Evolutionary conservation across 768 basidiomycete species (phyloP).

Genomic region (Russula olivacea): DNA sequence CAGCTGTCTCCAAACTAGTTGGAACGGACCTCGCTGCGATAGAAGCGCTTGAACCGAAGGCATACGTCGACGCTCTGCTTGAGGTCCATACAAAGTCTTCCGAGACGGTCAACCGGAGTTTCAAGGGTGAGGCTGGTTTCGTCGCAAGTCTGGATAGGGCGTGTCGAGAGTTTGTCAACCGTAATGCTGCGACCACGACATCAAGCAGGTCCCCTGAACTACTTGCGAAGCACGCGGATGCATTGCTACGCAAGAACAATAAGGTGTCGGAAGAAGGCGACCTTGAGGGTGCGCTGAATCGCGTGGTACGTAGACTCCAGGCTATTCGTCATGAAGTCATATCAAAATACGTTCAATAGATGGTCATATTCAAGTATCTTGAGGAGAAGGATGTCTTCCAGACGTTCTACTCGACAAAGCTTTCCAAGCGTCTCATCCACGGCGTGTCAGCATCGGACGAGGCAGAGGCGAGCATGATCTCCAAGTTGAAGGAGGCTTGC

Average conservation of each 20-base stretch:
- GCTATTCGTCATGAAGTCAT: background rate
- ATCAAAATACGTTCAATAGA: constrained; percentile 43
- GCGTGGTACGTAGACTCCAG: constrained; percentile 56
- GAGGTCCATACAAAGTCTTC: constrained; percentile 90
- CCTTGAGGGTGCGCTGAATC: constrained; percentile 82
- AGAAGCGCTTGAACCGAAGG: constrained; percentile 79
- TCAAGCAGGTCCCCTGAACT: constrained; percentile 86
- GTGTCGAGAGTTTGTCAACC: constrained; percentile 91
- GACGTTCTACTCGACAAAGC: constrained; percentile 91
- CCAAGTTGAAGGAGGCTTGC: constrained; percentile 92
- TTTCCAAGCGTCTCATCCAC: constrained; percentile 89
- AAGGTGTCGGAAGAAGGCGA: constrained; percentile 91
- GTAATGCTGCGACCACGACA: constrained; percentile 81
- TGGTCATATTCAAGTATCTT: constrained; percentile 96
- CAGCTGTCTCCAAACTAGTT: constrained; percentile 67
- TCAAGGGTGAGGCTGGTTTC: constrained; percentile 90
- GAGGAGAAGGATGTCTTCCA: constrained; percentile 99
- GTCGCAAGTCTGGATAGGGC: constrained; percentile 92
- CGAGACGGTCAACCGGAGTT: constrained; percentile 81
- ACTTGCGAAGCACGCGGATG: constrained; percentile 87
- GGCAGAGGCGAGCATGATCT: constrained; percentile 95
- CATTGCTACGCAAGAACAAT: constrained; percentile 87
- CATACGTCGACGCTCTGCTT: constrained; percentile 88
- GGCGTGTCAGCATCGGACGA: constrained; percentile 92
- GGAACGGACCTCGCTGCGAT: constrained; percentile 48